These are phyloP conservation scores for Porogramme epimiltina DNA, from an alignment of 1,284 basidiomycete species.

Conservation along the genomic window DNA sequence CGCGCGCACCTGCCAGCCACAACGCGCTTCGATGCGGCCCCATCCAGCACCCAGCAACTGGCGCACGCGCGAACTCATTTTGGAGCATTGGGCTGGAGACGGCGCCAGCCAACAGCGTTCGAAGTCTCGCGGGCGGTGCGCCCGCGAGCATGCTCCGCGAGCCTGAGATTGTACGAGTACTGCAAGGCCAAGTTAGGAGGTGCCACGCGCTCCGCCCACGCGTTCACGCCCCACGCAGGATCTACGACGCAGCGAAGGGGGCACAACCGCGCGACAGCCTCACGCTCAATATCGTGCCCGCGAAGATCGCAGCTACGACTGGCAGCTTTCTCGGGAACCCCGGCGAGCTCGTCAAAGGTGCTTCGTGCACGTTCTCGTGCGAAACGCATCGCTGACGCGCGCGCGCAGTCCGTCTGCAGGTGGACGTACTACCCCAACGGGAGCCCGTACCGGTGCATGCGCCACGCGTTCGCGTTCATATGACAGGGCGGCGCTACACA, in stretches of 20 bases:
- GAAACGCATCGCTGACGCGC: too few relatives aligned
- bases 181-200: slow-evolving; percentile 40
- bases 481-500: slow-evolving; percentile 34
- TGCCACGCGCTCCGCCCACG: too few relatives aligned
- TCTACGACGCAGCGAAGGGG: slow-evolving; percentile 28
- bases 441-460: slow-evolving; percentile 35
- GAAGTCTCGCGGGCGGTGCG: slow-evolving; percentile 37
- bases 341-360: slow-evolving; percentile 41
- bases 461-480: slow-evolving; percentile 36
- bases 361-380: neutral
- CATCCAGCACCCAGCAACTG: too few relatives aligned
- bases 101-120: slow-evolving; percentile 34
- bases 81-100: slow-evolving; percentile 37
- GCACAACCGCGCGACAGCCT: slow-evolving; percentile 36
- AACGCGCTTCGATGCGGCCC: too few relatives aligned
- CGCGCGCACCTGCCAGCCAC: too few relatives aligned
- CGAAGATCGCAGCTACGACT: slow-evolving; percentile 37
- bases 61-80: slow-evolving; percentile 36
- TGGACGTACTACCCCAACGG: slow-evolving; percentile 37
- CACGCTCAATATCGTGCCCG: slow-evolving; percentile 37
- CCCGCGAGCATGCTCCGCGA: slow-evolving; percentile 41
- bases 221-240: too few relatives aligned
- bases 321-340: slow-evolving; percentile 42
- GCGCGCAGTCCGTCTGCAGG: slow-evolving; percentile 45
- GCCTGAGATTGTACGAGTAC: slow-evolving; percentile 40